These are phyloP conservation scores for Coleophoma cylindrospora DNA, from an alignment of 2,329 filamentous ascomycete species.

Conservation along the genomic window DNA sequence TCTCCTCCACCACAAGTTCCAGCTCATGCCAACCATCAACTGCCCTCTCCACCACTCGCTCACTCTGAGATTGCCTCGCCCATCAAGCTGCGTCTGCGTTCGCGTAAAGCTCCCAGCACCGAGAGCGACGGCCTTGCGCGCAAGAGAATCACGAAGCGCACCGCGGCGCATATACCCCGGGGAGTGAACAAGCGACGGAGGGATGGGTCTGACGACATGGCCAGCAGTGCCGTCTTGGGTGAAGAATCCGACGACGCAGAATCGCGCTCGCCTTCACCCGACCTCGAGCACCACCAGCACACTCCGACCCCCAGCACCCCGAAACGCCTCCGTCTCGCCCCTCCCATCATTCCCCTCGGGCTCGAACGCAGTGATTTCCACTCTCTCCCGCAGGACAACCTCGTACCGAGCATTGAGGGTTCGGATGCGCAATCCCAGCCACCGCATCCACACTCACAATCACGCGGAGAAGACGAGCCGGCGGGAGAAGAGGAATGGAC, in stretches of 20 bases:
- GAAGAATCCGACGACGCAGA: conserved; percentile 22
- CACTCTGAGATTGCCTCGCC: conserved; percentile 24
- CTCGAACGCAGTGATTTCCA: conserved; percentile 56
- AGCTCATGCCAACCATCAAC: conserved; percentile 27
- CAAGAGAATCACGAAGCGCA: conserved; percentile 47
- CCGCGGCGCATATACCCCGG: conserved; percentile 29
- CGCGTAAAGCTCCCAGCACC: conserved; percentile 28
- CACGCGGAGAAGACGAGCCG: conserved; percentile 5
- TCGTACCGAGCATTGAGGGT: conserved; percentile 21
- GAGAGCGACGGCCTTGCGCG: conserved; percentile 18
- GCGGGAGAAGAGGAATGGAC: conserved; percentile 42
- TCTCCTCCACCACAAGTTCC: conserved; percentile 32
- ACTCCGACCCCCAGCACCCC: conserved; percentile 39
- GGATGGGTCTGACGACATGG: conserved; percentile 38
- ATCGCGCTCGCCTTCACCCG: conserved; percentile 1
- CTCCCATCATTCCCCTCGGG: conserved; percentile 54
- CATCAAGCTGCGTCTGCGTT: conserved; percentile 50
- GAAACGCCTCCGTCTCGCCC: conserved; percentile 55
- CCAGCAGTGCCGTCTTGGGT: conserved; percentile 32
- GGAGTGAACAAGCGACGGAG: conserved; percentile 50
- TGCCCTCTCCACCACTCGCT: conserved; percentile 50
- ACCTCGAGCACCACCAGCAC: conserved; percentile 12
- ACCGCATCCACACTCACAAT: too few species aligned
- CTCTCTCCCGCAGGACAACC: conserved; percentile 29
- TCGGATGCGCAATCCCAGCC: too few species aligned